Percentiles rank a stretch among this genome's conserved stretches.
Conservation (phyloP, 805 yeast species). For the Sungouiella thailandica region DNA sequence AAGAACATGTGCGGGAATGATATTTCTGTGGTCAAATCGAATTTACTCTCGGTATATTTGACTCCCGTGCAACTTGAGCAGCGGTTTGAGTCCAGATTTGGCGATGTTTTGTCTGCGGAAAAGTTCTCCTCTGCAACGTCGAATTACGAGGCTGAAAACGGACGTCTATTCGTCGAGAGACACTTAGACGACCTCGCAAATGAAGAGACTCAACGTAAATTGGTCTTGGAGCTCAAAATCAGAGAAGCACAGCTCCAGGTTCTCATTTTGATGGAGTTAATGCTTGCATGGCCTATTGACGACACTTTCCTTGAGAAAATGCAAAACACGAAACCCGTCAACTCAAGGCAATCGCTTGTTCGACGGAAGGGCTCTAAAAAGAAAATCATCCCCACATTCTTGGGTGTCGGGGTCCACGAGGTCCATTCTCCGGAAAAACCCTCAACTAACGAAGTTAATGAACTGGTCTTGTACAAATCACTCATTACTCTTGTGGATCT, state of each 20-base stretch:
- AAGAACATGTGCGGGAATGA: slow-evolving; percentile 36
- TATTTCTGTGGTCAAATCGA: slow-evolving; percentile 12
- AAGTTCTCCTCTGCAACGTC: neutral
- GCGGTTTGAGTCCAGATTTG: slow-evolving; percentile 35
- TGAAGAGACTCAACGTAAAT: slow-evolving; percentile 19
- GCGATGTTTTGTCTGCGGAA: slow-evolving; percentile 5
- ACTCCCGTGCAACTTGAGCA: slow-evolving; percentile 36
- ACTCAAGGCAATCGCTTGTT: slow-evolving; percentile 18
- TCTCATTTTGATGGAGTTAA: slow-evolving; percentile 42
- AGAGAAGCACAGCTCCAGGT: slow-evolving; percentile 57
- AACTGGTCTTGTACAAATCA: slow-evolving; percentile 15
- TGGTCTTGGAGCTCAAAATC: slow-evolving; percentile 41
- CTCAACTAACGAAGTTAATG: slow-evolving; percentile 9
- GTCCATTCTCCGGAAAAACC: slow-evolving; percentile 5
- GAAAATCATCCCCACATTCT: slow-evolving; percentile 38
- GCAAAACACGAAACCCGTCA: slow-evolving; percentile 18
- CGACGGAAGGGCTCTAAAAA: slow-evolving; percentile 15
- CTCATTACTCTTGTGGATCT: slow-evolving; percentile 48
- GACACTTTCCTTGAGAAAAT: slow-evolving; percentile 23
- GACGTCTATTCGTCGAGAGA: slow-evolving; percentile 16
- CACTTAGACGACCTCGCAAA: slow-evolving; percentile 2
- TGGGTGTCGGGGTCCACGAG: slow-evolving; percentile 33
- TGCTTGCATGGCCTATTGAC: slow-evolving; percentile 30
- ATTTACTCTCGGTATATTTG: slow-evolving; percentile 26
- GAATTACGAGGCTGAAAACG: slow-evolving; percentile 20